phyloP scores from a whole-genome alignment of 495 filamentous ascomycete genomes.

The Talaromyces liani region DNA sequence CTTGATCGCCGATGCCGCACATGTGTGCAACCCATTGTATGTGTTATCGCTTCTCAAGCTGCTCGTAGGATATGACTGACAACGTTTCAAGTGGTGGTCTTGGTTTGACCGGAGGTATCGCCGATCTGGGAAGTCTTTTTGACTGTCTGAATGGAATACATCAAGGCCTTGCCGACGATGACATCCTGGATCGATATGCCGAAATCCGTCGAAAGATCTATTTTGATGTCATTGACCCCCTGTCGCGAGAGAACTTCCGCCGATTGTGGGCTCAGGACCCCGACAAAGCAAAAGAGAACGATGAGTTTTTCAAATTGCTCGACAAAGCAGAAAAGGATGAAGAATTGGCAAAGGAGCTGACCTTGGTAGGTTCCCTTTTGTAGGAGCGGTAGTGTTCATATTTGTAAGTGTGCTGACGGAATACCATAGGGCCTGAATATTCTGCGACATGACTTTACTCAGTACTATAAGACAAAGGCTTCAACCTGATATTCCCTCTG shows the following conservation, averaged over 20 bases:
- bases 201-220: conserved; percentile 50
- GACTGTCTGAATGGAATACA: conserved; percentile 51
- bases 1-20: conserved; percentile 51
- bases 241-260: conserved; percentile 45
- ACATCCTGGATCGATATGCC: conserved; percentile 50
- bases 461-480: conserved; percentile 16
- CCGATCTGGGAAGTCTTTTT: conserved; percentile 50
- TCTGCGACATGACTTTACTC: conserved; percentile 24
- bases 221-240: conserved; percentile 46
- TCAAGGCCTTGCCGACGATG: conserved; percentile 44
- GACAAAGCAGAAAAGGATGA: conserved; percentile 19
- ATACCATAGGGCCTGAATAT: conserved; percentile 19
- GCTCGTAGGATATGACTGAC: neutral
- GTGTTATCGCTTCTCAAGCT: conserved; percentile 4
- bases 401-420: neutral
- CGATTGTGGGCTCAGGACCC: conserved; percentile 29
- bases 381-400: neutral
- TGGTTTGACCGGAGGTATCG: conserved; percentile 55
- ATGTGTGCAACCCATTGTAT: conserved; percentile 41
- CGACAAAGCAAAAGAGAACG: conserved; percentile 22
- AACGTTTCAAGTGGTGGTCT: conserved; percentile 38
- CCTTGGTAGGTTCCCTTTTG: conserved; percentile 14
- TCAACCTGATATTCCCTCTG: neutral
- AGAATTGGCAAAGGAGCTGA: conserved; percentile 16
- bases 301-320: conserved; percentile 32